Conservation (phyloP, 345 rosid species). For the Kandelia obovata region DNA sequence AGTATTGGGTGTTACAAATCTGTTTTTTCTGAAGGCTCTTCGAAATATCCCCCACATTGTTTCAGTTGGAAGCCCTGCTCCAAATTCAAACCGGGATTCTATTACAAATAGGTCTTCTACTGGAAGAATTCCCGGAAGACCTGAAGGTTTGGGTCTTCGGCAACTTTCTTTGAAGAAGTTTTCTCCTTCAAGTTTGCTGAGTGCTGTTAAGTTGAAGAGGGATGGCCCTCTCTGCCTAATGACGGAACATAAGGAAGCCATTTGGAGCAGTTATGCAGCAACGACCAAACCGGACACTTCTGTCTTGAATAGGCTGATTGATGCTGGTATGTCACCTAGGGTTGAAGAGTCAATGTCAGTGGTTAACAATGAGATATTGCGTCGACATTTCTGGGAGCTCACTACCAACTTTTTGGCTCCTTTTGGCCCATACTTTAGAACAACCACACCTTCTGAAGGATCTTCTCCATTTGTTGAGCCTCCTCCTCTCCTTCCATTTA, state of each 20-base stretch:
- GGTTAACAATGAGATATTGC: conserved; percentile 90
- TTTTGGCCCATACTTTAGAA: conserved; percentile 86
- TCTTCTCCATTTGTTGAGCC: conserved; percentile 86
- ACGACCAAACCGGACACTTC: conserved; percentile 94
- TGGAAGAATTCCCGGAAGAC: conserved; percentile 62
- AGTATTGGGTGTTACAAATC: conserved; percentile 92
- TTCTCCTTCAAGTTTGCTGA: conserved; percentile 79
- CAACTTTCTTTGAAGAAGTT: conserved; percentile 79
- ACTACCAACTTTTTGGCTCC: conserved; percentile 96
- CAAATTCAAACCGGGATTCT: conserved; percentile 54
- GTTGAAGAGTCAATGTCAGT: conserved; percentile 99
- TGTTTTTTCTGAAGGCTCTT: conserved; percentile 91
- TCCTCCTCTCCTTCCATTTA: conserved; percentile 68
- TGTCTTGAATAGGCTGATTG: conserved; percentile 85
- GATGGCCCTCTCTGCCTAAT: conserved; percentile 96
- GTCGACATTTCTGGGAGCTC: conserved; percentile 95
- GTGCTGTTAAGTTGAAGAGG: conserved; percentile 77
- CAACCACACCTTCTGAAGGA: conserved; percentile 79
- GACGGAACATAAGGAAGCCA: conserved; percentile 98
- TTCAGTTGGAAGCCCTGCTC: conserved; percentile 81
- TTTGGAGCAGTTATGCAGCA: conserved; percentile 81
- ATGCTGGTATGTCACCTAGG: conserved; percentile 92
- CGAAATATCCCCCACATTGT: conserved; percentile 78
- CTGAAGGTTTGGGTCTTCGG: conserved; percentile 72
- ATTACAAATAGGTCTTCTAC: conserved; percentile 56